Evolutionary conservation across 371 early-diverging fungal genomes (phyloP), one percentile per base, ranked within the genome.

Genomic region (Aphelidium insulamus): DNA sequence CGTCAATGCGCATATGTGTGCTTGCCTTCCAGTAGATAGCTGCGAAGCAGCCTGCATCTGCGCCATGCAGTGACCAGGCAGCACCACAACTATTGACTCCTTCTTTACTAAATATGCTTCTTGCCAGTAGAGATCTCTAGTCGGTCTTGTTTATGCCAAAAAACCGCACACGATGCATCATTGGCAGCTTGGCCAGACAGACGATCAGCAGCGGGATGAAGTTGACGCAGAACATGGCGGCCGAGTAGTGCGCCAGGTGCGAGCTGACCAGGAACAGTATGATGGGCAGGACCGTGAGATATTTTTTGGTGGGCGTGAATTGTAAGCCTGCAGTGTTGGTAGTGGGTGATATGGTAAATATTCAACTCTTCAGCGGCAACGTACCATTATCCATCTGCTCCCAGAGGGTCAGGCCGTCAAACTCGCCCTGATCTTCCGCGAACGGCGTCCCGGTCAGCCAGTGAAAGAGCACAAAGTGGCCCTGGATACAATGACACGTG

Each of bases 361-460:
- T n/a, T n/a, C n/a, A n/a, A n/a, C n/a, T n/a, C n/a, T n/a, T n/a
- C n/a, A n/a, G n/a, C n/a, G n/a, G n/a, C n/a, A n/a, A n/a, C n/a
- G n/a, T n/a, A n/a, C n/a, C 92, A 35, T 79, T 72, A 52, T 94
- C 95, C 46, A 94, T 86, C 57, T 94, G 95, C 53, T 94, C 95
- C 95, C 95, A 94, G 33, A 94, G 61, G 12, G 91, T 91, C 35
- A 90, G 56, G 26, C 78, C 81, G 45, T 78, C 83, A 48, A 72
- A 84, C n/a, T 80, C 91, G 30, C 87, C 86, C 53, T 90, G 88
- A 40, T 87, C 77, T 30, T 82, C 71, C 35, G 77, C 78, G 45
- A 86, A 90, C 8, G 95, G 95, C 27, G 82, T 81, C 14, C 95
- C 95, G 37, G 74, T 77, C 23, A 90, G 66, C 67, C 79, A 80